phyloP scores from a whole-genome alignment of 2,329 filamentous ascomycete species.

The Tolypocladium tundrense region DNA sequence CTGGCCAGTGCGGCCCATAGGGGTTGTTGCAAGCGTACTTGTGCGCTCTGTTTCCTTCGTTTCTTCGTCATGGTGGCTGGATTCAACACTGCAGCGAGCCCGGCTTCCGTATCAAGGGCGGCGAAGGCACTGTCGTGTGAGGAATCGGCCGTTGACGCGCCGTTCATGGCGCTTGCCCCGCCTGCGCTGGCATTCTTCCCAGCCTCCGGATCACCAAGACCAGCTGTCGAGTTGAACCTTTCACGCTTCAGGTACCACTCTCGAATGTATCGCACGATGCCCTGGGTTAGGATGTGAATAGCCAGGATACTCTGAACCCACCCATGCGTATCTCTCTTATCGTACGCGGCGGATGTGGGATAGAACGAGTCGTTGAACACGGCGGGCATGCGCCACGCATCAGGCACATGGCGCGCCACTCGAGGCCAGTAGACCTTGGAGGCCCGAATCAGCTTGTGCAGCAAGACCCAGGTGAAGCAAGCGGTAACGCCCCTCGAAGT shows the following conservation, averaged over 20 bases:
- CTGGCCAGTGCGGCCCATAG: conserved; percentile 91
- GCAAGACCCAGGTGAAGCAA: conserved; percentile 57
- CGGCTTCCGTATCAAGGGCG: conserved; percentile 41
- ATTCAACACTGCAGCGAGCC: conserved; percentile 21
- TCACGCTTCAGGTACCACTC: conserved; percentile 57
- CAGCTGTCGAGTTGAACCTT: conserved; percentile 39
- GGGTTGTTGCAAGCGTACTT: conserved; percentile 82
- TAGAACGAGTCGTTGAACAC: conserved; percentile 39
- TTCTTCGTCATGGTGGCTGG: conserved; percentile 53
- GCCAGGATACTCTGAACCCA: conserved; percentile 61
- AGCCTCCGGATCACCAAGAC: conserved; percentile 51
- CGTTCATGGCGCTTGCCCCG: neutral
- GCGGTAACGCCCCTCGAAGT: conserved; percentile 62
- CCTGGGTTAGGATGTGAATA: conserved; percentile 67
- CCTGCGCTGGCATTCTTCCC: conserved; percentile 30
- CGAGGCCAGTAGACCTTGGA: conserved; percentile 39
- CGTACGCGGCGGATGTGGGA: conserved; percentile 30
- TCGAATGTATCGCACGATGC: conserved; percentile 59
- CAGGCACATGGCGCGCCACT: conserved; percentile 34
- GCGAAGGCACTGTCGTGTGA: conserved; percentile 30
- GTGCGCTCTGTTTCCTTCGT: conserved; percentile 81
- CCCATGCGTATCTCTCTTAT: conserved; percentile 49
- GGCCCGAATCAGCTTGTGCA: conserved; percentile 41
- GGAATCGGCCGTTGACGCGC: neutral
- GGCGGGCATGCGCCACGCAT: conserved; percentile 33